Conservation (phyloP, 2,329 filamentous ascomycete genomes). For the Furcasterigmium furcatum region DNA sequence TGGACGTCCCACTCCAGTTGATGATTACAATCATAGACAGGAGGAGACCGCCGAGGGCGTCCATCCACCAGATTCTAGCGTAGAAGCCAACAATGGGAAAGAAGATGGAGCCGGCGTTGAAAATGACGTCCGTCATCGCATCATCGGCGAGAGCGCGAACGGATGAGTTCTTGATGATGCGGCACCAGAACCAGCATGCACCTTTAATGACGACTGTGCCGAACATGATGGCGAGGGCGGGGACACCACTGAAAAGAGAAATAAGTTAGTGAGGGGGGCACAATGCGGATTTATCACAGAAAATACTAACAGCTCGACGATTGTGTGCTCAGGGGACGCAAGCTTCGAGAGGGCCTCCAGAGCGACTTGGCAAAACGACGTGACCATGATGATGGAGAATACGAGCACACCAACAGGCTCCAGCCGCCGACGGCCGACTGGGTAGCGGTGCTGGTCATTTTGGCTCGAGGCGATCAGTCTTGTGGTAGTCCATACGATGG, state of each 20-base stretch:
- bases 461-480: slow-evolving; percentile 63
- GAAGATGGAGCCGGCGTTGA: slow-evolving; percentile 85
- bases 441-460: slow-evolving; percentile 72
- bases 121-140: slow-evolving; percentile 73
- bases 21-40: slow-evolving; percentile 77
- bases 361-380: slow-evolving; percentile 75
- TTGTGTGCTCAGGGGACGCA: slow-evolving; percentile 53
- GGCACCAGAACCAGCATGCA: slow-evolving; percentile 83
- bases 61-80: slow-evolving; percentile 77
- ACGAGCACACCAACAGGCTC: slow-evolving; percentile 79
- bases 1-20: slow-evolving; percentile 73
- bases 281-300: too few relatives aligned
- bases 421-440: slow-evolving; percentile 69
- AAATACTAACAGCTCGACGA: slow-evolving; percentile 64
- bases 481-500: slow-evolving; percentile 77
- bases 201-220: slow-evolving; percentile 80
- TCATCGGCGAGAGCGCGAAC: slow-evolving; percentile 71
- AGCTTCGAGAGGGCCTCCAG: slow-evolving; percentile 68
- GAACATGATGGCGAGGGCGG: slow-evolving; percentile 78
- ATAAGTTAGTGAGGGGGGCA: not conserved
- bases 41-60: slow-evolving; percentile 73
- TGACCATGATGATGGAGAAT: slow-evolving; percentile 85
- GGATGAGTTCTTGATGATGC: slow-evolving; percentile 79
- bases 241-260: slow-evolving; percentile 40
- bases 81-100: slow-evolving; percentile 82